These are phyloP conservation scores for Dendrocalamus latiflorus DNA, from an alignment of 202 grass and related monocot genomes.

Conservation along the genomic window DNA sequence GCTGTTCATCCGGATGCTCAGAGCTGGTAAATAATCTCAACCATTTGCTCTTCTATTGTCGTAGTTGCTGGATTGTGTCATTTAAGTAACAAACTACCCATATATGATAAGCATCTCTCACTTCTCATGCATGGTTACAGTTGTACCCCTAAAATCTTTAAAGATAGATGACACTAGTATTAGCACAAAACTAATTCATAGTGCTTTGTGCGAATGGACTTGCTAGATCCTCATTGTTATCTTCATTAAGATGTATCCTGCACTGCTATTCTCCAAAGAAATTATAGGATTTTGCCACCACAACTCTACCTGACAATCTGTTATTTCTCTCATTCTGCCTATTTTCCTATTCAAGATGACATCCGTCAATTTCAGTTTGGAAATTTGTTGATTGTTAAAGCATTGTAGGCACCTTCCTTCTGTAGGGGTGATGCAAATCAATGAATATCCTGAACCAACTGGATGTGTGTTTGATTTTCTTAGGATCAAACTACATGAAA, in stretches of 20 bases:
- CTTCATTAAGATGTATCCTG: neutral
- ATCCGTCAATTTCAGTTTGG: neutral
- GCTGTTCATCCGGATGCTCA: slow-evolving; percentile 47
- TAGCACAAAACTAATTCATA: neutral
- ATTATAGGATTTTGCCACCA: neutral
- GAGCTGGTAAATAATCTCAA: slow-evolving; percentile 43
- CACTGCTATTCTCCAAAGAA: neutral
- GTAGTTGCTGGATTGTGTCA: neutral
- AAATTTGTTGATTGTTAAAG: neutral
- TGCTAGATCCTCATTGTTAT: neutral
- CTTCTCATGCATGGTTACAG: neutral
- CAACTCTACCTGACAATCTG: neutral
- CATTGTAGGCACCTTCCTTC: neutral
- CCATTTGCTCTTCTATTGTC: neutral
- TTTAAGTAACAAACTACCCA: neutral
- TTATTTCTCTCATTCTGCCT: neutral
- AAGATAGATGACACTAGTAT: neutral
- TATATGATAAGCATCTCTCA: neutral
- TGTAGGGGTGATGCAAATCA: neutral
- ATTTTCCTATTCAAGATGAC: neutral
- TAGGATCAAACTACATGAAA: too few relatives aligned
- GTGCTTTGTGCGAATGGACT: neutral
- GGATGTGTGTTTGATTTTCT: neutral
- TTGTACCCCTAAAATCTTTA: neutral
- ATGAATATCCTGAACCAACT: neutral